Evolutionary conservation across 2,329 filamentous ascomycete genomes (phyloP), one percentile per base, ranked within the genome.

Genomic region (Tolypocladium amazonense): DNA sequence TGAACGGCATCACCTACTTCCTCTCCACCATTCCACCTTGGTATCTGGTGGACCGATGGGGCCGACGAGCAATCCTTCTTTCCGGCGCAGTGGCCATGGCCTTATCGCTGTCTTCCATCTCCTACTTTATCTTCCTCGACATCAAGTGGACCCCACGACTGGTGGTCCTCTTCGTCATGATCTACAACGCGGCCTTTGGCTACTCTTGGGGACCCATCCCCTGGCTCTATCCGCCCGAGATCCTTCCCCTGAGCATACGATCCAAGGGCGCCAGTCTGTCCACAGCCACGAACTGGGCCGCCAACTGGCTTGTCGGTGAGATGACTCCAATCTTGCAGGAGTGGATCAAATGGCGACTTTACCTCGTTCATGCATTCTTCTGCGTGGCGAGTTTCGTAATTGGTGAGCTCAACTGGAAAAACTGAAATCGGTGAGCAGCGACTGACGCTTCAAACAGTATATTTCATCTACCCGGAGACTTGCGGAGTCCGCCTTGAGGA

Each of bases 171-270:
- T 96, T 95, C 69, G 94, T 99, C 70, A 96, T 97, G 89, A 88
- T 97, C 56, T 99, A 97, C 77, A 99, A 99, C 69, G 94, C 93
- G 6, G 89, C 94, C 9, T 99, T 97, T 72, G 94, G 94, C 56
- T 96, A 92, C 70, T 85, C 82, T 20, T 99, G 94, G 94, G 94
- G 94, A 23, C 94, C 94, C 1, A 96, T 99, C 62, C 94, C 94
- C 11, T 99, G 94, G 94, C 79, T 99, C 20, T 97, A 97, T 73
- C 94, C 94, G 18, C 94, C 94, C n/a, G 94, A 99, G 80, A 99
- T 99, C 63, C 81, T 99, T 52, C 94, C 94, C 5, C 80, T 99
- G 62, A 97, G 92, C 78, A 97, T 97, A 71, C 88, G 94, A 68
- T 96, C 93, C 62, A 97, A 97, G 80, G 94, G 94, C 62, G 93